These are phyloP conservation scores for Lasiodiplodia theobromae DNA, from an alignment of 2,329 filamentous ascomycete species.

Conservation along the genomic window DNA sequence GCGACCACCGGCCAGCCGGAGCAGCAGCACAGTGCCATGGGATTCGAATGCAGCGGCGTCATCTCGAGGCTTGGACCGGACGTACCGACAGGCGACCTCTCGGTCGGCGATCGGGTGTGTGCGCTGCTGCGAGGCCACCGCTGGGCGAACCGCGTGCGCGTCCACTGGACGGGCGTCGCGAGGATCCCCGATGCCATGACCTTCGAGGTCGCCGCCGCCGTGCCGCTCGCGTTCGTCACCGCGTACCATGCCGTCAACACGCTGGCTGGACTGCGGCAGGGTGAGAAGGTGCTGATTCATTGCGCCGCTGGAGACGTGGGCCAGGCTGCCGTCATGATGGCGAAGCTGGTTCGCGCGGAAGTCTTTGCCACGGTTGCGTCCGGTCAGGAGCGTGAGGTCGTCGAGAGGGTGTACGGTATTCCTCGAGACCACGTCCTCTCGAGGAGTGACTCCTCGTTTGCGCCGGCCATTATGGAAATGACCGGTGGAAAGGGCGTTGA, in stretches of 20 bases:
- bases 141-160: too few relatives aligned
- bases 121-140: background rate
- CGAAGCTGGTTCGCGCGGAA: slow-evolving; percentile 36
- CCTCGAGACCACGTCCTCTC: slow-evolving; percentile 42
- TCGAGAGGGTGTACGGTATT: slow-evolving; percentile 38
- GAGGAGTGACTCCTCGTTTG: slow-evolving; percentile 40
- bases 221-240: slow-evolving; percentile 34
- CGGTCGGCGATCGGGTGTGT: slow-evolving; percentile 71
- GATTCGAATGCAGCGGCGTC: slow-evolving; percentile 68
- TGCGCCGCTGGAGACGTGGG: slow-evolving; percentile 42
- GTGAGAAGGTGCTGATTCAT: slow-evolving; percentile 42
- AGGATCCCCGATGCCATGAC: slow-evolving; percentile 14
- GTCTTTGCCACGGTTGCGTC: slow-evolving; percentile 42
- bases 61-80: slow-evolving; percentile 66
- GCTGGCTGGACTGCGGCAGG: slow-evolving; percentile 30
- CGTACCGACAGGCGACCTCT: slow-evolving; percentile 61
- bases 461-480: slow-evolving; percentile 33
- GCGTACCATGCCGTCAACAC: slow-evolving; percentile 33
- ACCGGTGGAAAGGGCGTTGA: slow-evolving; percentile 44
- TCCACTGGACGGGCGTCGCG: too few relatives aligned
- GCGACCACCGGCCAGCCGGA: too few relatives aligned
- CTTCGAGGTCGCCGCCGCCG: slow-evolving; percentile 38
- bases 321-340: slow-evolving; percentile 40
- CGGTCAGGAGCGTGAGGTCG: slow-evolving; percentile 37
- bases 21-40: slow-evolving; percentile 23